phyloP scores from a whole-genome alignment of 1,284 basidiomycete species.

The Trametes sp. region DNA sequence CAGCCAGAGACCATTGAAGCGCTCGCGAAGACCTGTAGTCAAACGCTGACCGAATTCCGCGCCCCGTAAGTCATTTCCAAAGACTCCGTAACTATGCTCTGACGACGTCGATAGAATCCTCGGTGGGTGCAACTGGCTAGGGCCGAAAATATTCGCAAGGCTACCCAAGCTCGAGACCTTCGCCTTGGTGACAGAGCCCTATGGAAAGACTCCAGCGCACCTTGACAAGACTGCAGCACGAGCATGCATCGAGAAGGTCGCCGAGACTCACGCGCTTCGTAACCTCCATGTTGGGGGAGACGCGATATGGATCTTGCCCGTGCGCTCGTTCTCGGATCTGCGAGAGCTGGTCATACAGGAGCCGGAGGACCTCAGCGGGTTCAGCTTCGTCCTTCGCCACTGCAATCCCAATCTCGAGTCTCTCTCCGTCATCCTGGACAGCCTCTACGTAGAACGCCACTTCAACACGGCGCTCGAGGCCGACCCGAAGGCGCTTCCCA shows the following conservation, averaged over 20 bases:
- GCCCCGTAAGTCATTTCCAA: constrained; percentile 18
- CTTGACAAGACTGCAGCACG: neutral
- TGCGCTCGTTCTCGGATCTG: constrained; percentile 8
- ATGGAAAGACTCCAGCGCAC: neutral
- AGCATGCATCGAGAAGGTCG: neutral
- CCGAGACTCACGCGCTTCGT: neutral
- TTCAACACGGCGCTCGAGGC: constrained; percentile 1
- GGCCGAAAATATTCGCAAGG: neutral
- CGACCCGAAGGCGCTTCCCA: constrained; percentile 14
- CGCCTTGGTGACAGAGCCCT: neutral
- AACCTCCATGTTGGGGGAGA: constrained; percentile 1
- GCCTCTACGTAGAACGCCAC: neutral
- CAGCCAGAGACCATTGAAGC: constrained; percentile 12
- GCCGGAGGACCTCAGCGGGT: neutral
- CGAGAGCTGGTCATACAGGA: constrained; percentile 10
- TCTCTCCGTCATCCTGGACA: constrained; percentile 8
- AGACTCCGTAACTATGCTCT: neutral
- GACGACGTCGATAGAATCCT: neutral
- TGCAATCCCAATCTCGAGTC: constrained; percentile 10
- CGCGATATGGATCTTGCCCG: constrained; percentile 6
- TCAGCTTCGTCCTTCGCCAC: constrained; percentile 16
- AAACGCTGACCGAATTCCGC: constrained; percentile 11
- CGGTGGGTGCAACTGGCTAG: neutral
- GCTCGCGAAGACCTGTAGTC: constrained; percentile 11
- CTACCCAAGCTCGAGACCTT: constrained; percentile 3